Conservation (phyloP, 306 rosid genomes). For the Potentilla sterilis region DNA sequence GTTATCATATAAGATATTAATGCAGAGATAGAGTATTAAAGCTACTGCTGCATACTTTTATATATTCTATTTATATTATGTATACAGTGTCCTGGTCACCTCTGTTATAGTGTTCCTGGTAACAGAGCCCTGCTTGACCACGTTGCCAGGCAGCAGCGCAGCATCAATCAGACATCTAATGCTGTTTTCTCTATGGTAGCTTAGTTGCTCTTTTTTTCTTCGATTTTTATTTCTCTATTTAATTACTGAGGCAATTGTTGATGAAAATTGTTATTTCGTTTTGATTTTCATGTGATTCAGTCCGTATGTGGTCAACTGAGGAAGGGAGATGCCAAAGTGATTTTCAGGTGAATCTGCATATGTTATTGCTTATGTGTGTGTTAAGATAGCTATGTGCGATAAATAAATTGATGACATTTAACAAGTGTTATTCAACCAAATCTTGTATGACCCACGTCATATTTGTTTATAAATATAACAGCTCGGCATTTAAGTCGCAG, state of each 20-base stretch:
- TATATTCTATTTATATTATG: neutral
- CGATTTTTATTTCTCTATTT: neutral
- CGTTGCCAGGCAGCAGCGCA: neutral
- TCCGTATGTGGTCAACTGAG: neutral
- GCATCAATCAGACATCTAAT: neutral
- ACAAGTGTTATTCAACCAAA: neutral
- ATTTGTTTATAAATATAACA: neutral
- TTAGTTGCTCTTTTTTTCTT: neutral
- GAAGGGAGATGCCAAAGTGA: neutral
- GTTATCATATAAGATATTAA: neutral
- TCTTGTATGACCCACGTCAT: neutral
- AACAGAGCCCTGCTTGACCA: slow-evolving; percentile 1
- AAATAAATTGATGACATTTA: neutral
- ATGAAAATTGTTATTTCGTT: neutral
- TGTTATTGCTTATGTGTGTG: neutral
- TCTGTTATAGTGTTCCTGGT: neutral
- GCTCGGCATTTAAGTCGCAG: neutral
- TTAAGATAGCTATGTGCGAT: neutral
- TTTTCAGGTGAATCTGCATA: slow-evolving; percentile 1
- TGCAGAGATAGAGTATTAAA: slow-evolving; percentile 2
- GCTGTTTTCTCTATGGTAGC: slow-evolving; percentile 6
- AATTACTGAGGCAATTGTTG: neutral
- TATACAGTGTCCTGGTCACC: slow-evolving; percentile 5
- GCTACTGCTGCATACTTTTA: neutral
- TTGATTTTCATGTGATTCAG: slow-evolving; percentile 11